Evolutionary conservation across 169 alveolate species (phyloP).

Genomic region (Perkinsus marinus): DNA sequence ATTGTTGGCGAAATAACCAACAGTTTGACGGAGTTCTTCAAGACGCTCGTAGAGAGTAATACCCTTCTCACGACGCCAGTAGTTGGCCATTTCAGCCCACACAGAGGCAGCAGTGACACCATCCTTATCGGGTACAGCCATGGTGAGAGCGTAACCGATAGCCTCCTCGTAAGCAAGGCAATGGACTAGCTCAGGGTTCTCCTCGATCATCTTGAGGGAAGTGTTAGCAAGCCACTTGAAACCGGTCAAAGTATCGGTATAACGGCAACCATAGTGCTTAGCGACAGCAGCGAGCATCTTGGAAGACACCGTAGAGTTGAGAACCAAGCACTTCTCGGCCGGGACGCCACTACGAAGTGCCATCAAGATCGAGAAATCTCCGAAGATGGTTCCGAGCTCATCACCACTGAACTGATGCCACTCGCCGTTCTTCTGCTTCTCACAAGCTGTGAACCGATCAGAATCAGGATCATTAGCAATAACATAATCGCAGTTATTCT

Average conservation of each 20-base stretch:
- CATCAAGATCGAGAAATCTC: background rate
- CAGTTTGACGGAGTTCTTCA: conserved; percentile 15
- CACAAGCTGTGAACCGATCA: conserved; percentile 60
- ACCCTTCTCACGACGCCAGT: background rate
- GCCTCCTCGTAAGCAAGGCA: conserved; percentile 49
- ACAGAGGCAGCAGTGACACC: conserved; percentile 62
- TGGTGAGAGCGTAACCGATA: conserved; percentile 43
- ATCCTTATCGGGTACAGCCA: conserved; percentile 48
- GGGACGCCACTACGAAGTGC: background rate
- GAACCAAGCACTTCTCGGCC: background rate
- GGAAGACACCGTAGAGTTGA: conserved; percentile 18
- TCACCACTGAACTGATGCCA: conserved; percentile 27
- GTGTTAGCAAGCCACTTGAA: conserved; percentile 52
- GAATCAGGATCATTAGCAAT: conserved; percentile 73
- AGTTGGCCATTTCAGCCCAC: conserved; percentile 25
- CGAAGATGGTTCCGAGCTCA: conserved; percentile 22
- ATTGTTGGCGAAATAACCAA: conserved; percentile 45
- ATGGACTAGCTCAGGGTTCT: conserved; percentile 7
- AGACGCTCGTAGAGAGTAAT: conserved; percentile 27
- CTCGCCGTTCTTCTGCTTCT: conserved; percentile 25
- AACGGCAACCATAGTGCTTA: background rate
- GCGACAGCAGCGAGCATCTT: conserved; percentile 15
- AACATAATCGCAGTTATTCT: conserved; percentile 34
- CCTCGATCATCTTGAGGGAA: conserved; percentile 30
- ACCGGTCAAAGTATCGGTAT: conserved; percentile 42